phyloP scores from a whole-genome alignment of 2,329 filamentous ascomycete species.

The Arthrinium phaeospermum region DNA sequence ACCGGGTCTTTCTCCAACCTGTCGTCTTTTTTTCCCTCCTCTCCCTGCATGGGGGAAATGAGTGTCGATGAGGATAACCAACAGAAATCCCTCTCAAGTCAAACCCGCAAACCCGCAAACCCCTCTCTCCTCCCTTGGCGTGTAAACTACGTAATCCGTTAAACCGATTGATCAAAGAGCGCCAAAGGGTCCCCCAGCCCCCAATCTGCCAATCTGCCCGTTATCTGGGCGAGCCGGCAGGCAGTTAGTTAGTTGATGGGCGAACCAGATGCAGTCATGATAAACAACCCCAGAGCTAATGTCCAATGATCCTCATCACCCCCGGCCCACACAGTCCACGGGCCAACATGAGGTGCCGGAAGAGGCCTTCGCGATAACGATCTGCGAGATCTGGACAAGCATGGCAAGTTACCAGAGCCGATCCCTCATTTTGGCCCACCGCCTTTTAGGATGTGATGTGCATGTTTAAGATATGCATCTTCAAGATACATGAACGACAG shows the following conservation, averaged over 20 bases:
- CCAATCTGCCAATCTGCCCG: neutral
- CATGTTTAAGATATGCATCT: neutral
- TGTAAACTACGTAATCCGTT: neutral
- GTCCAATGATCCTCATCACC: neutral
- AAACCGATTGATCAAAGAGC: neutral
- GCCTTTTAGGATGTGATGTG: neutral
- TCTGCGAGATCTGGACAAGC: constrained; percentile 17
- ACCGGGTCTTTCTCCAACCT: neutral
- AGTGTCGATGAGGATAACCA: constrained; percentile 4
- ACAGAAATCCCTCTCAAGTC: neutral
- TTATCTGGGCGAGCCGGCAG: neutral
- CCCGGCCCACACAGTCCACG: constrained; percentile 10
- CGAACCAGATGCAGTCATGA: neutral
- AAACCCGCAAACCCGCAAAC: neutral
- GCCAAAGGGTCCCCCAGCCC: too few species aligned
- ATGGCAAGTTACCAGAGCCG: neutral
- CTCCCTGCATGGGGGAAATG: constrained; percentile 16
- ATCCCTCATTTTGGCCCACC: constrained; percentile 13
- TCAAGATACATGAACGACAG: neutral
- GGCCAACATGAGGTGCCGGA: constrained; percentile 12
- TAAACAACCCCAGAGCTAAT: constrained; percentile 9
- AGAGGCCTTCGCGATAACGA: neutral
- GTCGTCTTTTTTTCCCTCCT: neutral
- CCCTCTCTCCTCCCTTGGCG: constrained; percentile 6
- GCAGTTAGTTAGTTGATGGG: neutral